These are phyloP conservation scores for Botrytis fragariae DNA, from an alignment of 2,329 filamentous ascomycete species.

Conservation along the genomic window DNA sequence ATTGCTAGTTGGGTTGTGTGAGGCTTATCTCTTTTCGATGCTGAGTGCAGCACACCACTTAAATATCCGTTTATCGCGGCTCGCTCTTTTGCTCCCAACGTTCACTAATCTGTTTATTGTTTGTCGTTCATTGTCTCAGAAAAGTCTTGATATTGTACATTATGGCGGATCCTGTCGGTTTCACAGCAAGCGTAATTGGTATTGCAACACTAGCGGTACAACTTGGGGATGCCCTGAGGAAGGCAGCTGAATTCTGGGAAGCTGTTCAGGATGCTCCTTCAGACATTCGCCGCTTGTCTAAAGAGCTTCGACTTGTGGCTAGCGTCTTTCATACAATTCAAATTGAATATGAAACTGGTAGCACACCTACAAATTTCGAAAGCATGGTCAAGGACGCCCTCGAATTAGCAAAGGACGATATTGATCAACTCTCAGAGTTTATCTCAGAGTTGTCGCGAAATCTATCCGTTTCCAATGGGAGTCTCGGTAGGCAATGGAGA, in stretches of 20 bases:
- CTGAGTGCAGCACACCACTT: neutral
- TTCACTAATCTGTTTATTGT: too few relatives aligned
- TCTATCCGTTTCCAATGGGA: neutral
- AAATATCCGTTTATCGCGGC: neutral
- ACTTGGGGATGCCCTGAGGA: conserved; percentile 17
- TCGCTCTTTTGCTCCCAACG: neutral
- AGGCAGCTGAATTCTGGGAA: conserved; percentile 22
- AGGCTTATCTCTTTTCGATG: neutral
- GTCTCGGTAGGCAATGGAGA: conserved; percentile 17
- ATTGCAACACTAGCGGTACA: conserved; percentile 23
- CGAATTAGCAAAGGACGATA: conserved; percentile 16
- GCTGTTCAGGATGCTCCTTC: conserved; percentile 23
- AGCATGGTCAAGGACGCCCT: conserved; percentile 1
- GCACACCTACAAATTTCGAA: neutral
- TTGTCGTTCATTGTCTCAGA: neutral
- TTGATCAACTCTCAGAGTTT: conserved; percentile 15
- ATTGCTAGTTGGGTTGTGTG: too few relatives aligned
- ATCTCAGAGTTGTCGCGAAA: conserved; percentile 8
- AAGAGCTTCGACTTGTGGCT: conserved; percentile 19
- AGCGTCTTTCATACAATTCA: conserved; percentile 14
- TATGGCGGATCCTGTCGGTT: conserved; percentile 1
- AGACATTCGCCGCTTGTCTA: conserved; percentile 22
- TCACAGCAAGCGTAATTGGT: conserved; percentile 22
- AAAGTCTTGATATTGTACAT: neutral
- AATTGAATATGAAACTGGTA: conserved; percentile 1